phyloP scores from a whole-genome alignment of 129 eudicot genomes.

The Escallonia rubra region DNA sequence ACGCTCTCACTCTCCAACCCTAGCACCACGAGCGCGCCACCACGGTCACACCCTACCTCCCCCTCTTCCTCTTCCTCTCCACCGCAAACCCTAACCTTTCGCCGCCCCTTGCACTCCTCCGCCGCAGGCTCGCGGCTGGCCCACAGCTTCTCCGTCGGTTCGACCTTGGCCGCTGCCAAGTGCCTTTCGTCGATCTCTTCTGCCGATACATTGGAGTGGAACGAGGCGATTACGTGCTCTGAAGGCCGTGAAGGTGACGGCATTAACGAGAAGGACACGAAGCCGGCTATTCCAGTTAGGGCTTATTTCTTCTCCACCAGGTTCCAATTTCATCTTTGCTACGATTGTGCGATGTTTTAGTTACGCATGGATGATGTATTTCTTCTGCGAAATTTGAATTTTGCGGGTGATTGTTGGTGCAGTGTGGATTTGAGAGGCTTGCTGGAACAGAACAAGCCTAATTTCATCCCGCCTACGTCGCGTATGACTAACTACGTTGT shows the following conservation, averaged over 20 bases:
- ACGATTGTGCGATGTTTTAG: neutral
- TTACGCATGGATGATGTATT: no score
- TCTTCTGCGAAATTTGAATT: neutral
- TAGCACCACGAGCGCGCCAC: constrained; percentile 14
- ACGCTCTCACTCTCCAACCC: constrained; percentile 38
- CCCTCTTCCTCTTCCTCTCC: constrained; percentile 9
- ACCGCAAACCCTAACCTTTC: constrained; percentile 15
- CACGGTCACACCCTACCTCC: constrained; percentile 3
- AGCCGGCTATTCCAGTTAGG: constrained; percentile 67
- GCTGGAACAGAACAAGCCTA: constrained; percentile 66
- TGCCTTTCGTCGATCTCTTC: constrained; percentile 37
- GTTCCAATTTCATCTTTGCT: constrained; percentile 23
- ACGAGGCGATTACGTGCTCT: constrained; percentile 26
- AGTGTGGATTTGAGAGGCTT: constrained; percentile 88
- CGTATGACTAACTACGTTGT: constrained; percentile 93
- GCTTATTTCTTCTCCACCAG: constrained; percentile 92
- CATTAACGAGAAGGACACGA: constrained; percentile 36
- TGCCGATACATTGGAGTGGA: constrained; percentile 38
- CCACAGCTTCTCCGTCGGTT: constrained; percentile 17
- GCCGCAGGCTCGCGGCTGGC: constrained; percentile 2
- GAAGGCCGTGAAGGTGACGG: constrained; percentile 25
- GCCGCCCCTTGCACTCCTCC: constrained; percentile 13
- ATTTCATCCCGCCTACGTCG: constrained; percentile 73
- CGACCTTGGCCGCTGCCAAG: constrained; percentile 22
- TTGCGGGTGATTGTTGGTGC: constrained; percentile 26